These are phyloP conservation scores for Chlorencoelia australis DNA, from an alignment of 2,329 filamentous ascomycete species.

Conservation along the genomic window DNA sequence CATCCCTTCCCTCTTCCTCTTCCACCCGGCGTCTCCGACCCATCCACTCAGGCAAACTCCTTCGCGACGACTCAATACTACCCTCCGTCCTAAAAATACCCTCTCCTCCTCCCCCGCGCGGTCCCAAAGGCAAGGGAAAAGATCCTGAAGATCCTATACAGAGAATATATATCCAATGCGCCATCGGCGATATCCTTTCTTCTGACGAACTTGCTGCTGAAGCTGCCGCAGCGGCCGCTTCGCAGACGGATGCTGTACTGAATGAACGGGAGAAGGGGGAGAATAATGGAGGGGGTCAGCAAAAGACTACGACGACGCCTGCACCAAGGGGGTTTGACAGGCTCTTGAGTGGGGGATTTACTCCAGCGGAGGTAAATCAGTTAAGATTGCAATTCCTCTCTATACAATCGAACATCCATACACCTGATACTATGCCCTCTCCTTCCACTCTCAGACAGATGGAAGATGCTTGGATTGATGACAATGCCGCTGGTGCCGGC, in stretches of 20 bases:
- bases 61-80: constrained; percentile 64
- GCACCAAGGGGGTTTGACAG: constrained; percentile 79
- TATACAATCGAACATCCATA: constrained; percentile 72
- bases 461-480: constrained; percentile 88
- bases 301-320: constrained; percentile 31
- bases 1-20: constrained; percentile 51
- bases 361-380: constrained; percentile 68
- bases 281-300: constrained; percentile 7
- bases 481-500: constrained; percentile 37
- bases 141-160: constrained; percentile 37
- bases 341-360: constrained; percentile 72
- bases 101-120: constrained; percentile 36
- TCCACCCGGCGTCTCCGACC: constrained; percentile 68
- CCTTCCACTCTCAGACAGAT: constrained; percentile 64
- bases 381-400: constrained; percentile 82
- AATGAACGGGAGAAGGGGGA: constrained; percentile 3
- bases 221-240: constrained; percentile 28
- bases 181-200: constrained; percentile 68
- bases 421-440: constrained; percentile 80
- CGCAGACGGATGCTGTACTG: constrained; percentile 13
- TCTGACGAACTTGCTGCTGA: constrained; percentile 61
- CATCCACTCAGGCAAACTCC: constrained; percentile 80
- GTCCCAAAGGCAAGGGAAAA: constrained; percentile 56
- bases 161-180: constrained; percentile 85
- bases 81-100: constrained; percentile 56